Percentiles rank a stretch among this genome's conserved stretches.
phyloP scores from a whole-genome alignment of 352 stramenopile species.

The Globisporangium orthogonon region DNA sequence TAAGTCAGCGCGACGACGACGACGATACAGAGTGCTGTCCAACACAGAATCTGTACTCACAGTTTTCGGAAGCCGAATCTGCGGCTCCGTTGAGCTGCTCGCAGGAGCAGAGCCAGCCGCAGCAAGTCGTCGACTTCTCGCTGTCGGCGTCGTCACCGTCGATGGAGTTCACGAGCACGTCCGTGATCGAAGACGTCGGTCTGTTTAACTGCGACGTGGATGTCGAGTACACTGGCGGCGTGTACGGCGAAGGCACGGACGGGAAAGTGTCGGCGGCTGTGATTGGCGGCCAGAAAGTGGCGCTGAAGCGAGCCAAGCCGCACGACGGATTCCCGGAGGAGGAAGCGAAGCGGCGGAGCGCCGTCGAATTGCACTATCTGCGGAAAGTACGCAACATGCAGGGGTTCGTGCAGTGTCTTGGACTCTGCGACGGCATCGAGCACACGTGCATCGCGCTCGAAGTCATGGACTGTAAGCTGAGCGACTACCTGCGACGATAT shows the following conservation, averaged over 20 bases:
- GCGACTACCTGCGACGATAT: slow-evolving; percentile 75
- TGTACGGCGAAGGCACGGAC: slow-evolving; percentile 83
- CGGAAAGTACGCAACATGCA: slow-evolving; percentile 67
- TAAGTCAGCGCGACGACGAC: not conserved
- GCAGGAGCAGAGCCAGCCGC: slow-evolving; percentile 7
- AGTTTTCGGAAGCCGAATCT: slow-evolving; percentile 4
- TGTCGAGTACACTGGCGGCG: slow-evolving; percentile 73
- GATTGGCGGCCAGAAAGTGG: slow-evolving; percentile 74
- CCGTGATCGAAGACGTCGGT: slow-evolving; percentile 76
- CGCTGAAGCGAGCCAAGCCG: slow-evolving; percentile 75
- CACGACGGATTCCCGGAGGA: slow-evolving; percentile 68
- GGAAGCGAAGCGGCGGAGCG: slow-evolving; percentile 74
- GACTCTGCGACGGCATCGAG: slow-evolving; percentile 74
- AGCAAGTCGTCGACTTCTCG: slow-evolving; percentile 7
- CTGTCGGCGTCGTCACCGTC: slow-evolving; percentile 7
- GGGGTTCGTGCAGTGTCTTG: slow-evolving; percentile 78
- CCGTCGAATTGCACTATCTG: slow-evolving; percentile 76
- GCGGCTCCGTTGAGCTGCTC: slow-evolving; percentile 11
- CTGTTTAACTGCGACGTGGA: slow-evolving; percentile 81
- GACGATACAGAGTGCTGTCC: not conserved
- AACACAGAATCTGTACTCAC: slow-evolving; percentile 9
- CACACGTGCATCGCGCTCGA: slow-evolving; percentile 83
- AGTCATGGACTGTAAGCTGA: slow-evolving; percentile 87
- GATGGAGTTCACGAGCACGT: slow-evolving; percentile 63
- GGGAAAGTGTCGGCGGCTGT: slow-evolving; percentile 72